Conservation (phyloP, 2,329 filamentous ascomycete genomes). For the Fusarium irregulare region DNA sequence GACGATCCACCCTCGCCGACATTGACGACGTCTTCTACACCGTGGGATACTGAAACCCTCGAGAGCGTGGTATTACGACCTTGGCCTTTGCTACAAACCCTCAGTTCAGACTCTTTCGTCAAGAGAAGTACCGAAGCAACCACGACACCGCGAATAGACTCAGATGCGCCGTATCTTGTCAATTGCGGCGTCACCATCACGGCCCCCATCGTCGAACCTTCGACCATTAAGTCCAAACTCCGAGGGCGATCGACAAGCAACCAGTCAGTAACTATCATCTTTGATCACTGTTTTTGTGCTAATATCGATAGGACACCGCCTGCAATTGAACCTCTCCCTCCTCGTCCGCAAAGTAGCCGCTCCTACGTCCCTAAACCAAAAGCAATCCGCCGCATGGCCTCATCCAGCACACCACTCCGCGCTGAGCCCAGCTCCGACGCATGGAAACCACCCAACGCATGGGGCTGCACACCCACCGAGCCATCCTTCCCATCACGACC, state of each 20-base stretch:
- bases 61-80: constrained; percentile 11
- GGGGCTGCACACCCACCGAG: constrained; percentile 30
- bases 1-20: not conserved
- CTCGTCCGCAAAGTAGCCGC: constrained; percentile 14
- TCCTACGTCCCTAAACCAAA: not conserved
- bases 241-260: constrained; percentile 2
- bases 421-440: not conserved
- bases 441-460: constrained; percentile 27
- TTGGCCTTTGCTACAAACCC: constrained; percentile 26
- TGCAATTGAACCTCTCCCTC: not conserved
- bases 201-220: not conserved
- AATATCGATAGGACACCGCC: constrained; percentile 10
- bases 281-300: not conserved
- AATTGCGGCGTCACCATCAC: constrained; percentile 34
- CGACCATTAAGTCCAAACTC: constrained; percentile 4
- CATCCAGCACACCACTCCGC: constrained; percentile 9
- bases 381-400: constrained; percentile 19
- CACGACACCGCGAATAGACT: constrained; percentile 2
- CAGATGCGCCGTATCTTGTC: constrained; percentile 11
- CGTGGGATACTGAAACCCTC: constrained; percentile 4
- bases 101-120: constrained; percentile 32
- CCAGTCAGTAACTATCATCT: not conserved
- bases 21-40: not conserved
- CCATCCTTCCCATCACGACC: not conserved
- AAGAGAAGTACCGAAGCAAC: constrained; percentile 35